These are phyloP conservation scores for Lentinula sp. DNA, from an alignment of 768 basidiomycete species.

Conservation along the genomic window DNA sequence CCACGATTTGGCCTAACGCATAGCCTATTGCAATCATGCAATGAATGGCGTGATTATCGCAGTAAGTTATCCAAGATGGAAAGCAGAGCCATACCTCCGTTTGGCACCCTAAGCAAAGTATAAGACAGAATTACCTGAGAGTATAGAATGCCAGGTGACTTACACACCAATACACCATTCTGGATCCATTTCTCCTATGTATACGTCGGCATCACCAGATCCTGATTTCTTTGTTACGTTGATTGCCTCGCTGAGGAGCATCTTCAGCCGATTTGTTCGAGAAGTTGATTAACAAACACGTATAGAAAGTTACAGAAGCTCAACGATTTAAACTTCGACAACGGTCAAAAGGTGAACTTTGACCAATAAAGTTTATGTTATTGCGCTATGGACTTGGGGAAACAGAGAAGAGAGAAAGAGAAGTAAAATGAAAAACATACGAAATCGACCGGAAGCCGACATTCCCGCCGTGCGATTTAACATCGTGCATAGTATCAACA, in stretches of 20 bases:
- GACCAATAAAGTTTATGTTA: no score
- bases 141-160: neutral
- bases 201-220: neutral
- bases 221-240: neutral
- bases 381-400: no score
- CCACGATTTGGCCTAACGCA: slow-evolving; percentile 45
- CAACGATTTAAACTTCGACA: no score
- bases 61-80: neutral
- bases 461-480: neutral
- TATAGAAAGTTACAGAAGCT: no score
- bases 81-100: neutral
- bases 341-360: no score
- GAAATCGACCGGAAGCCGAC: no score
- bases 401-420: no score
- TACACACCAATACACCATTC: slow-evolving; percentile 1
- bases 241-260: neutral
- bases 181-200: neutral
- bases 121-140: no score
- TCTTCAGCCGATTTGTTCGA: neutral
- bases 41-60: no score
- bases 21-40: slow-evolving; percentile 36
- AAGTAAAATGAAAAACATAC: no score
- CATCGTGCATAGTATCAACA: neutral
- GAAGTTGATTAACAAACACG: no score
- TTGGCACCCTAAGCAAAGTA: neutral